phyloP scores from a whole-genome alignment of 1,284 basidiomycete species.

The Gomphus bonarii region DNA sequence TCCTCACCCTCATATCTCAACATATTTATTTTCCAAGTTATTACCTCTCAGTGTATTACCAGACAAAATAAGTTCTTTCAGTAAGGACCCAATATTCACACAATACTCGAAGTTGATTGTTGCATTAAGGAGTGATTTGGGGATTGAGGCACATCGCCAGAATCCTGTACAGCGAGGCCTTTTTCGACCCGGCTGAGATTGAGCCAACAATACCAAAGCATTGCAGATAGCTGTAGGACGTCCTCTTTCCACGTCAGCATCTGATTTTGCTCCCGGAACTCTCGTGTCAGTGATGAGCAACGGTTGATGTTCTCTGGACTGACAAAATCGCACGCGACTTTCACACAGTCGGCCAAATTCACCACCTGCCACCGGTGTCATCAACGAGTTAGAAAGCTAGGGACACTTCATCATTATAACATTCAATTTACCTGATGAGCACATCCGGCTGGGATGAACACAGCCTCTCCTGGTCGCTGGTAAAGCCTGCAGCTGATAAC shows the following conservation, averaged over 20 bases:
- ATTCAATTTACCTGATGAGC: slow-evolving; percentile 68
- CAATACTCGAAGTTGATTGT: background rate
- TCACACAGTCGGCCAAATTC: slow-evolving; percentile 87
- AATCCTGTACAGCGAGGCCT: background rate
- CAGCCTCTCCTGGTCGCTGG: slow-evolving; percentile 86
- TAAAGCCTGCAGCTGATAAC: slow-evolving; percentile 79
- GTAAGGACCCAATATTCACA: background rate
- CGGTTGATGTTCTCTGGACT: slow-evolving; percentile 84
- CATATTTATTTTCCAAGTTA: background rate
- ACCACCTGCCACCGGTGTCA: slow-evolving; percentile 41
- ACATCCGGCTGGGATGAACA: slow-evolving; percentile 94
- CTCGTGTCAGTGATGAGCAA: slow-evolving; percentile 75
- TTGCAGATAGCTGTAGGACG: slow-evolving; percentile 81
- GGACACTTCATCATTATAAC: background rate
- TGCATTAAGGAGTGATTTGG: background rate
- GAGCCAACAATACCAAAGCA: slow-evolving; percentile 90
- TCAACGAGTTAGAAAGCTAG: background rate
- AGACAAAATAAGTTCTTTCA: background rate
- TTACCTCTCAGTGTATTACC: background rate
- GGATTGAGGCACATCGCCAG: background rate
- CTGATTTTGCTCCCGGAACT: slow-evolving; percentile 85
- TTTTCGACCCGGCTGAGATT: slow-evolving; percentile 5
- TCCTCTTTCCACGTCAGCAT: slow-evolving; percentile 89
- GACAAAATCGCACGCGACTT: slow-evolving; percentile 95
- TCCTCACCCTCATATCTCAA: background rate